Base-by-base conservation (phyloP, 495 filamentous ascomycete genomes). In the Sabuloglossum arenarium region DNA sequence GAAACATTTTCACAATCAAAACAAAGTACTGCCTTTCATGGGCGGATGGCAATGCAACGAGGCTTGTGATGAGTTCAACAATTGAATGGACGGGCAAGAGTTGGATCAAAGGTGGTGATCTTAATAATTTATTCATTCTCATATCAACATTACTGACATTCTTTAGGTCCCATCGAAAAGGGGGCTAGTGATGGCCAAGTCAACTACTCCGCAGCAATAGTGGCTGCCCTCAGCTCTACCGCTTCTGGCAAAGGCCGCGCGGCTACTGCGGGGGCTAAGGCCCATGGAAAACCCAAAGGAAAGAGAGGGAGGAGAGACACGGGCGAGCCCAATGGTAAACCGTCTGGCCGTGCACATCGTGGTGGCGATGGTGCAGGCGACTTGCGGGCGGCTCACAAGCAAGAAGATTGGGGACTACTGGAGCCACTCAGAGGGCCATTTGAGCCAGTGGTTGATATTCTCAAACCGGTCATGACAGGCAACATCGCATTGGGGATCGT, bases 61-160 rank as follows among this genome's bases (percentile, higher is more conserved):
- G 86, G 31, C 69, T 99, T 28, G 73, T 89, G 27, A 79, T 87
- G 67, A 94, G 80, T 56, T 95, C 86, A 67, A 81, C 81, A 0
- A 85, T 97, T 51, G 91, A 97, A 63, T 99, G 91, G 91, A 79
- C 84, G 0, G 89, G 91, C 55, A 99, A 99, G 73, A 94, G 87
- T 70, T 99, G 93, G 91, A 66, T 97, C 39, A 97, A 94, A 72
- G 86, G 90, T 95, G 77, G 64, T 70, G 59, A 53, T 28, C 5
- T 14, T 45, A 4, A 53, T 39, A 8, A 43, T 47, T 3, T 10
- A 34, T 28, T 51, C 50, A 27, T 52, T 58, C 56, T 58, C 52
- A 58, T 56, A 51, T 14, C 32, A 58, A 23, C 50, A 56, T 34
- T 19, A 56, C 31, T 37, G 29, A 70, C 50, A 56, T 54, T 6